Percentiles rank a stretch among this genome's conserved stretches.
Conservation (phyloP, 768 basidiomycete species). For the Boletus patriciae region DNA sequence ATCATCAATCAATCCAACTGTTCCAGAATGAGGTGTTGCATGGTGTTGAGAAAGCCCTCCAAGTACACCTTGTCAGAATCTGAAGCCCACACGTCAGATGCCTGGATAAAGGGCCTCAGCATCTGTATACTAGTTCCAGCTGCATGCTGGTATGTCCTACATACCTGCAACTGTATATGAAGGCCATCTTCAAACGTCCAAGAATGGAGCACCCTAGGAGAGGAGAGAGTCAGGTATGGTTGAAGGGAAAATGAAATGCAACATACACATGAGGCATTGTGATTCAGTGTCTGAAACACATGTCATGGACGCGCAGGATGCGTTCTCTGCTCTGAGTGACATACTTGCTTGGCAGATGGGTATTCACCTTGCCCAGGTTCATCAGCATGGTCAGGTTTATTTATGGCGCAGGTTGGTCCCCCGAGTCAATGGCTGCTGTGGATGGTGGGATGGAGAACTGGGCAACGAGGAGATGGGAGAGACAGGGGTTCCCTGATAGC, state of each 20-base stretch:
- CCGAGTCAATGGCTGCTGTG: neutral
- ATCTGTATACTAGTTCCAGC: neutral
- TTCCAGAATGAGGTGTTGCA: neutral
- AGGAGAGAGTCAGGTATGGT: no score
- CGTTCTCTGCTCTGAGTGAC: neutral
- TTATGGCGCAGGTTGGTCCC: neutral
- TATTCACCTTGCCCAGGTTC: neutral
- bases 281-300: slow-evolving; percentile 4
- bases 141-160: neutral
- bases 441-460: neutral
- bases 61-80: slow-evolving; percentile 1
- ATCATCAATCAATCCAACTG: neutral
- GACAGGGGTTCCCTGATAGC: slow-evolving; percentile 1
- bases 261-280: slow-evolving; percentile 2
- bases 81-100: slow-evolving; percentile 1
- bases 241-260: neutral
- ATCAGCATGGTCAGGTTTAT: neutral
- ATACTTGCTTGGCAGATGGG: neutral
- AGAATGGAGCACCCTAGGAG: neutral
- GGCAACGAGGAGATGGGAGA: slow-evolving; percentile 4
- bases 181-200: slow-evolving; percentile 1
- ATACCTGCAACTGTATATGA: slow-evolving; percentile 3
- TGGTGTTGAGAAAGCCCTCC: neutral
- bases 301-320: neutral
- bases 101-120: neutral